Conservation (phyloP, 768 basidiomycete species). For the Mycena galericulata region DNA sequence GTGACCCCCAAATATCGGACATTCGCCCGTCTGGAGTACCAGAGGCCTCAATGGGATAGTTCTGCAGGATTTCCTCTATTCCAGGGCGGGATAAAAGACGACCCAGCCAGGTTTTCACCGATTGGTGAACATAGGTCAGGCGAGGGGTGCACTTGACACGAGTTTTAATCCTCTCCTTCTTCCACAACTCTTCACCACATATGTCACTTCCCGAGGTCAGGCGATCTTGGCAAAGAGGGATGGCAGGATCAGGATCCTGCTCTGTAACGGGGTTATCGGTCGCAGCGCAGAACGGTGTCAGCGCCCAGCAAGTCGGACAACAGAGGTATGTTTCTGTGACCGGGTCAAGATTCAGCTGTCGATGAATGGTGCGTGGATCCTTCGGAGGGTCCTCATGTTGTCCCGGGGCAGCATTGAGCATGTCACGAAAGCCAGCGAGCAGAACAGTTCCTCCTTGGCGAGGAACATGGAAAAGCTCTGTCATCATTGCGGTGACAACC, state of each 20-base stretch:
- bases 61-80: slow-evolving; percentile 41
- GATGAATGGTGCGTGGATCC: slow-evolving; percentile 32
- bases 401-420: slow-evolving; percentile 23
- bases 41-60: slow-evolving; percentile 16
- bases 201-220: slow-evolving; percentile 19
- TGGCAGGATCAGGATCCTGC: not conserved
- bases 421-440: slow-evolving; percentile 34
- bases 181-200: slow-evolving; percentile 39
- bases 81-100: slow-evolving; percentile 41
- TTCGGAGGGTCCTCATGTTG: slow-evolving; percentile 25
- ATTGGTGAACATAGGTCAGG: slow-evolving; percentile 37
- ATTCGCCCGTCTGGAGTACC: not conserved
- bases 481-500: slow-evolving; percentile 33
- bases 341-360: slow-evolving; percentile 39
- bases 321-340: slow-evolving; percentile 32
- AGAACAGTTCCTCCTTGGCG: slow-evolving; percentile 35
- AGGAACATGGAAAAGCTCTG: slow-evolving; percentile 38
- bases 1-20: slow-evolving; percentile 39
- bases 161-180: slow-evolving; percentile 2
- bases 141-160: slow-evolving; percentile 17
- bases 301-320: slow-evolving; percentile 41
- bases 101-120: slow-evolving; percentile 41
- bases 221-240: slow-evolving; percentile 20
- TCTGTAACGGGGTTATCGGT: slow-evolving; percentile 3
- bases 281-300: slow-evolving; percentile 32